These are phyloP conservation scores for Boletus eberwhitei DNA, from an alignment of 768 basidiomycete species.

Conservation along the genomic window DNA sequence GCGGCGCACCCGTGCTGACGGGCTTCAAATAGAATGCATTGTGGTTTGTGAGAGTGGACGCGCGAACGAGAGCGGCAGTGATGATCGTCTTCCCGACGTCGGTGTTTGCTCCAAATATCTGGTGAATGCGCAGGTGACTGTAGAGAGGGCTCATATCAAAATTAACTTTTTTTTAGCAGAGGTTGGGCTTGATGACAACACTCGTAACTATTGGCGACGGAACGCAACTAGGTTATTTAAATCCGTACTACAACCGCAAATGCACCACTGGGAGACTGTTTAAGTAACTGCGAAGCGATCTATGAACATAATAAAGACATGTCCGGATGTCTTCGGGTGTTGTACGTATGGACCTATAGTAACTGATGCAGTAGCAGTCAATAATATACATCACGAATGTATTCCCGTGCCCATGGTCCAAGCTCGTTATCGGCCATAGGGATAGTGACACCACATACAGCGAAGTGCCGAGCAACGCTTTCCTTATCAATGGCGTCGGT, in stretches of 20 bases:
- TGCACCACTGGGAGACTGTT: background rate
- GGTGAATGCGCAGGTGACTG: slow-evolving; percentile 80
- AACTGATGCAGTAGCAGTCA: slow-evolving; percentile 13
- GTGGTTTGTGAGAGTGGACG: slow-evolving; percentile 56
- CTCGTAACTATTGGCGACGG: background rate
- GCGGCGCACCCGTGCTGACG: slow-evolving; percentile 78
- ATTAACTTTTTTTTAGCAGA: background rate
- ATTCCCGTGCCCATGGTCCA: slow-evolving; percentile 39
- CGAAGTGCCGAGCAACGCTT: slow-evolving; percentile 40
- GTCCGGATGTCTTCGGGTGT: slow-evolving; percentile 22
- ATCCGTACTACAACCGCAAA: slow-evolving; percentile 19
- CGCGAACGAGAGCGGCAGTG: slow-evolving; percentile 77
- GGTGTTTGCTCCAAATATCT: slow-evolving; percentile 94
- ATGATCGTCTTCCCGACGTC: slow-evolving; percentile 94
- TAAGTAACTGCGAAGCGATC: slow-evolving; percentile 5
- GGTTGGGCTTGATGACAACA: background rate
- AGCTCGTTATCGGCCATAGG: slow-evolving; percentile 35
- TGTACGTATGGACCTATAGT: slow-evolving; percentile 16
- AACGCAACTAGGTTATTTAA: background rate
- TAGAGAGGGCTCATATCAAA: slow-evolving; percentile 71
- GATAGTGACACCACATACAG: slow-evolving; percentile 39
- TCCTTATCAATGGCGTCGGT: slow-evolving; percentile 31
- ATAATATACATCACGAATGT: slow-evolving; percentile 28
- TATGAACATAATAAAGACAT: slow-evolving; percentile 25
- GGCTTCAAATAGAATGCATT: slow-evolving; percentile 80